These are phyloP conservation scores for Mycena pura DNA, from an alignment of 768 basidiomycete species.

Conservation along the genomic window DNA sequence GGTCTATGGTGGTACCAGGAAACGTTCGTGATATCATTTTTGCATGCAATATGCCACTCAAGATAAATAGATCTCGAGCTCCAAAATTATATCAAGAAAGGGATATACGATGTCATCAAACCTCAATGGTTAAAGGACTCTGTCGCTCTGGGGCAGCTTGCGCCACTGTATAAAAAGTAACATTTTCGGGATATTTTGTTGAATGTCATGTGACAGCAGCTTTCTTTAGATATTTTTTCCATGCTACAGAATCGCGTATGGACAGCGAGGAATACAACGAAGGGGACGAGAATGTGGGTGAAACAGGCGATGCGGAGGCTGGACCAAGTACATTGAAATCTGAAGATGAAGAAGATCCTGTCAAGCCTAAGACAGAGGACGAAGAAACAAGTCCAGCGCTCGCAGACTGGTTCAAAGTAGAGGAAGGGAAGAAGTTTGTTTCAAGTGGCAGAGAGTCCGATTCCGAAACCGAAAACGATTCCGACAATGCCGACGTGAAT, in stretches of 20 bases:
- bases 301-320: slow-evolving; percentile 27
- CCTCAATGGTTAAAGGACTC: slow-evolving; percentile 87
- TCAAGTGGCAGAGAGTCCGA: slow-evolving; percentile 49
- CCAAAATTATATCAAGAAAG: slow-evolving; percentile 74
- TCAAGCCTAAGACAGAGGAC: slow-evolving; percentile 28
- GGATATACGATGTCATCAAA: slow-evolving; percentile 71
- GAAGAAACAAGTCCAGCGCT: slow-evolving; percentile 54
- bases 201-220: neutral
- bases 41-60: neutral
- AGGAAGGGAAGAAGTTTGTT: slow-evolving; percentile 37
- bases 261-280: slow-evolving; percentile 59
- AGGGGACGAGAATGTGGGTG: slow-evolving; percentile 46
- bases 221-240: slow-evolving; percentile 74
- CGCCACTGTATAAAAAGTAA: slow-evolving; percentile 76
- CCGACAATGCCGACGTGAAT: slow-evolving; percentile 66
- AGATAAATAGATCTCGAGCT: slow-evolving; percentile 47
- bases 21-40: slow-evolving; percentile 54
- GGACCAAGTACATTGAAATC: slow-evolving; percentile 26
- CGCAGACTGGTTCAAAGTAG: slow-evolving; percentile 69
- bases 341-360: slow-evolving; percentile 33
- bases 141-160: slow-evolving; percentile 58
- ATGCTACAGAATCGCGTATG: slow-evolving; percentile 62
- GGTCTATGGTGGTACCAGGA: slow-evolving; percentile 73
- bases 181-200: neutral
- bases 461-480: slow-evolving; percentile 71